Percentiles rank a stretch among this genome's conserved stretches.
These are phyloP conservation scores for Rhizoclosmatium sp. DNA, from an alignment of 192 early-diverging fungal species.

Conservation along the genomic window DNA sequence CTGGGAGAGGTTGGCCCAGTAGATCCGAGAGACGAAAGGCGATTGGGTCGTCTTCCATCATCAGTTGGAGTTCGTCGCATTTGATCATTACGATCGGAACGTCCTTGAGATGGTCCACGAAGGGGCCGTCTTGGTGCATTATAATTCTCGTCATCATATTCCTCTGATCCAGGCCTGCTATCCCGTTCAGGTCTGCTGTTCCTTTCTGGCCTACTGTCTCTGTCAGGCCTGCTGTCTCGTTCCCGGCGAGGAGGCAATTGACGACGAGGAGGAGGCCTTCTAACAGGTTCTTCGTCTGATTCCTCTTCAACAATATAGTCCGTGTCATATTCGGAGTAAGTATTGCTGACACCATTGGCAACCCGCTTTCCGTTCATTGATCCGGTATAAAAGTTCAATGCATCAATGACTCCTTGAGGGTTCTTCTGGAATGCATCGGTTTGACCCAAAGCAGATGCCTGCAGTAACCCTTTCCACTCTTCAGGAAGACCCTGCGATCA, in stretches of 20 bases:
- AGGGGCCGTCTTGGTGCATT: not conserved
- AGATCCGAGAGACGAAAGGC: not conserved
- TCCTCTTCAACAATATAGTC: slow-evolving; percentile 14
- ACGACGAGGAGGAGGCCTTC: not conserved
- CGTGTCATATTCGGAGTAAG: slow-evolving; percentile 4
- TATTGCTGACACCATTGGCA: not conserved
- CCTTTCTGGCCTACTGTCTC: not conserved
- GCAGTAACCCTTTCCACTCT: slow-evolving; percentile 89
- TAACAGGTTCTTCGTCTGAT: not conserved
- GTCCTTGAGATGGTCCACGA: not conserved
- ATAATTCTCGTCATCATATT: not conserved
- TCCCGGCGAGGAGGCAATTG: not conserved
- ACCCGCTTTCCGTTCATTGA: not conserved
- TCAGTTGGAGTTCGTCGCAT: not conserved
- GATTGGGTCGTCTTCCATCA: not conserved
- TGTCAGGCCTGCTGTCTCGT: not conserved
- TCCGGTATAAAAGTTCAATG: slow-evolving; percentile 50
- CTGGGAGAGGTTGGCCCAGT: not conserved
- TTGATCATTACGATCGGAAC: not conserved
- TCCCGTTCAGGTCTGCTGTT: not conserved
- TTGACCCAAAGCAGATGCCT: slow-evolving; percentile 90
- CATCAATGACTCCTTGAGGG: slow-evolving; percentile 73
- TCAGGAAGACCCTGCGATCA: slow-evolving; percentile 80
- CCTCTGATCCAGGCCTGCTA: not conserved
- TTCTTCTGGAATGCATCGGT: slow-evolving; percentile 85